Conservation (phyloP, 2,329 filamentous ascomycete species). For the Neodidymelliopsis sp. region DNA sequence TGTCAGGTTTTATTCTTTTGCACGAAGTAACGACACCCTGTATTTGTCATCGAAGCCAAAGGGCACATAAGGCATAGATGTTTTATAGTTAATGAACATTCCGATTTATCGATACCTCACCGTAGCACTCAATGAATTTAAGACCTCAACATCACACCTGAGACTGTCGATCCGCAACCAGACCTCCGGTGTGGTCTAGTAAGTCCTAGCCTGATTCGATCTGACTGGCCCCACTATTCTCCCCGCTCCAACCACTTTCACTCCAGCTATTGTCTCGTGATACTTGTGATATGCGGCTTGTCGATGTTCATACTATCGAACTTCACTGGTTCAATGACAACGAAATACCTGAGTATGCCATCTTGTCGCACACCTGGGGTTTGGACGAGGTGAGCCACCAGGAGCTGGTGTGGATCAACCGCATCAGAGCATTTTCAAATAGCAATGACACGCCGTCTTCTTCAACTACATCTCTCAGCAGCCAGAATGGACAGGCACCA, state of each 20-base stretch:
- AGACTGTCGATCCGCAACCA: constrained; percentile 4
- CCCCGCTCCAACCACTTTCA: neutral
- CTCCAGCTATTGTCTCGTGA: neutral
- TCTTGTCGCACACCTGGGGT: constrained; percentile 33
- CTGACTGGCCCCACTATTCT: neutral
- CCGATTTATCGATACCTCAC: neutral
- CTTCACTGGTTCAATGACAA: constrained; percentile 32
- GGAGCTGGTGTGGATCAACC: constrained; percentile 23
- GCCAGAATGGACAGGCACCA: constrained; percentile 6
- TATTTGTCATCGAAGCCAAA: neutral
- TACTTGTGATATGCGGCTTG: constrained; percentile 34
- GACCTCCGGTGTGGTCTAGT: neutral
- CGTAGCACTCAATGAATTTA: neutral
- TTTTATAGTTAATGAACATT: neutral
- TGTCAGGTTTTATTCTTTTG: neutral
- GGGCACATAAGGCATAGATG: neutral
- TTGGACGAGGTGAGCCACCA: constrained; percentile 28
- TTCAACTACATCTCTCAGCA: constrained; percentile 2
- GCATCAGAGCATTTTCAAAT: constrained; percentile 19
- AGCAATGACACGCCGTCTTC: constrained; percentile 9
- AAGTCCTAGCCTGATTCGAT: neutral
- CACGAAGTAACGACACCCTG: neutral
- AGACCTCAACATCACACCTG: neutral
- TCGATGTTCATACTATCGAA: constrained; percentile 33
- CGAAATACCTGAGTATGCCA: constrained; percentile 28